These are phyloP conservation scores for Selenicereus undatus DNA, from an alignment of 148 eudicot genomes.

Conservation along the genomic window DNA sequence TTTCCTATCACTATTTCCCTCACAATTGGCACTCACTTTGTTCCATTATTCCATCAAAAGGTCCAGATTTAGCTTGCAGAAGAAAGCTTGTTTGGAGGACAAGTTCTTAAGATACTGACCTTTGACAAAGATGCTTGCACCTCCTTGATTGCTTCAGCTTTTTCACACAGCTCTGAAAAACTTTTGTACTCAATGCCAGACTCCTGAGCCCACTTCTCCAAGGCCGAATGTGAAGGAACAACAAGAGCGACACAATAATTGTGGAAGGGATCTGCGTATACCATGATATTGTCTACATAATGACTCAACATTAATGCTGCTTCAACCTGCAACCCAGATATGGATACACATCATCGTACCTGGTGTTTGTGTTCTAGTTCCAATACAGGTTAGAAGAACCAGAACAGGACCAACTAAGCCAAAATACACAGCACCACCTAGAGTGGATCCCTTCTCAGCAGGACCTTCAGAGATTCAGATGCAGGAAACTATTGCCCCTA, in stretches of 20 bases:
- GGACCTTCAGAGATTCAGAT: no score
- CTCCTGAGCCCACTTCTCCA: constrained; percentile 84
- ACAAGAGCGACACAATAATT: constrained; percentile 77
- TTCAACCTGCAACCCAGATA: constrained; percentile 60
- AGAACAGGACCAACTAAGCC: neutral
- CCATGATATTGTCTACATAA: constrained; percentile 79
- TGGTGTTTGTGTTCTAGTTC: neutral
- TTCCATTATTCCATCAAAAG: neutral
- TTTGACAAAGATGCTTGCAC: constrained; percentile 71
- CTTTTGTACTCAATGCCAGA: constrained; percentile 55
- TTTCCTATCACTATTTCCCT: neutral
- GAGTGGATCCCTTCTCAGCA: no score
- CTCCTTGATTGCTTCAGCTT: constrained; percentile 64
- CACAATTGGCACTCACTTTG: neutral
- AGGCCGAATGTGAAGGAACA: constrained; percentile 54
- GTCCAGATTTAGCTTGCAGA: neutral
- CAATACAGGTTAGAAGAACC: neutral
- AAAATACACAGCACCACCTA: neutral
- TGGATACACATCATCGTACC: neutral
- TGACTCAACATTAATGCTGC: constrained; percentile 67
- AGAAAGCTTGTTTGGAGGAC: neutral
- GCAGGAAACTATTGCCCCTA: no score
- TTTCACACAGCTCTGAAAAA: constrained; percentile 67
- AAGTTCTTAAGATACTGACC: constrained; percentile 38
- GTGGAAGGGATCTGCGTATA: constrained; percentile 90